Conservation (phyloP, 2,329 filamentous ascomycete genomes). For the Fusarium brachygibbosum region DNA sequence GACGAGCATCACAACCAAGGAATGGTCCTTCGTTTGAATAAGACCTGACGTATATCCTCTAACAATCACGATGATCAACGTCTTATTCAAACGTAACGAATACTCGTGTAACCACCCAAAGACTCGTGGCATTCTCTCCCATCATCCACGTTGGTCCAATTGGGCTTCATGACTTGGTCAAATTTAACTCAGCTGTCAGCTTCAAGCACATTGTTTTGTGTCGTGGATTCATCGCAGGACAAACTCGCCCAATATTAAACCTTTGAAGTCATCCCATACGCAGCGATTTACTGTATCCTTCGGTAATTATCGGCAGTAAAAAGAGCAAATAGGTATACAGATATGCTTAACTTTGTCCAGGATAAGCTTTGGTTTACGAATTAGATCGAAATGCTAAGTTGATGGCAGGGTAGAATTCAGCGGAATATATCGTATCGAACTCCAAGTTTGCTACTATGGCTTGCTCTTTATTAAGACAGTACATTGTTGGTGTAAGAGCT, state of each 20-base stretch:
- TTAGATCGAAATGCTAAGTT: neutral
- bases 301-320: neutral
- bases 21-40: neutral
- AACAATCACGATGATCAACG: slow-evolving; percentile 2
- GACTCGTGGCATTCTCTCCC: slow-evolving; percentile 23
- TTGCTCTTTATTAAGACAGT: neutral
- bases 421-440: neutral
- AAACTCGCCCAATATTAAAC: slow-evolving; percentile 2
- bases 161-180: slow-evolving; percentile 5
- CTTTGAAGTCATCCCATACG: slow-evolving; percentile 1
- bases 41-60: neutral
- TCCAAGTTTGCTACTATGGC: neutral
- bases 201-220: slow-evolving; percentile 1
- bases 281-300: neutral
- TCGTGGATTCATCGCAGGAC: slow-evolving; percentile 5
- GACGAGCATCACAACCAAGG: neutral
- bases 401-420: neutral
- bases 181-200: slow-evolving; percentile 19
- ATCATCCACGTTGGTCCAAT: slow-evolving; percentile 17
- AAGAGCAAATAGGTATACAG: neutral
- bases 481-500: neutral
- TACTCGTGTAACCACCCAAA: slow-evolving; percentile 33
- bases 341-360: slow-evolving; percentile 1
- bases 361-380: neutral
- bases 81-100: neutral